Percentiles rank a stretch among this genome's conserved stretches.
phyloP scores from a whole-genome alignment of 352 stramenopile genomes.

The Pythium grandisporangium region DNA sequence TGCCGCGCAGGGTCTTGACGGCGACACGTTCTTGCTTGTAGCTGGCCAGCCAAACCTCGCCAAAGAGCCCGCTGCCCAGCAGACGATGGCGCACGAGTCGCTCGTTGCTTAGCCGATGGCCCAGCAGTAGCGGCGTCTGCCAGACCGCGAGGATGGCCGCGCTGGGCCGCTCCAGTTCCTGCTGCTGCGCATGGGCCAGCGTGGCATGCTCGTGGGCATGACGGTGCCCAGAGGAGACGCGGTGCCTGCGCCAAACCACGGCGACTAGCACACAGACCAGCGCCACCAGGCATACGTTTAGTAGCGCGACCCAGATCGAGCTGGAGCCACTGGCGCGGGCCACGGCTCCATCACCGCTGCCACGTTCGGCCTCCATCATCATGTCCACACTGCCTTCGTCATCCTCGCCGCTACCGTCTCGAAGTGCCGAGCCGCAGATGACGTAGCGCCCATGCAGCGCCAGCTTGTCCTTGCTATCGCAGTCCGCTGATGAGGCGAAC shows the following conservation, averaged over 20 bases:
- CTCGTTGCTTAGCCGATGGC: conserved; percentile 4
- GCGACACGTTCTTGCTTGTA: conserved; percentile 5
- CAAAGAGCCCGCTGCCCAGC: conserved; percentile 9
- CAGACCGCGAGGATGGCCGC: conserved; percentile 3
- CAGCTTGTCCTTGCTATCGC: background rate
- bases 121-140: conserved; percentile 1
- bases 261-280: background rate
- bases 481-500: conserved; percentile 3
- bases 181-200: background rate
- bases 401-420: no score
- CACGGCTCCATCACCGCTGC: no score
- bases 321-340: no score
- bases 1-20: conserved; percentile 4
- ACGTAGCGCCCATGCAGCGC: background rate
- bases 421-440: background rate
- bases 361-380: background rate
- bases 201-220: no score
- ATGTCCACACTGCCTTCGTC: no score
- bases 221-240: no score
- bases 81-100: conserved; percentile 1
- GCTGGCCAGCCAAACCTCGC: conserved; percentile 13
- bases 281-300: background rate
- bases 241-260: background rate
- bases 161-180: background rate
- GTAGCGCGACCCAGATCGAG: background rate